Percentiles rank a stretch among this genome's conserved stretches.
These are phyloP conservation scores for Pholiota conissans DNA, from an alignment of 768 basidiomycete species.

Conservation along the genomic window DNA sequence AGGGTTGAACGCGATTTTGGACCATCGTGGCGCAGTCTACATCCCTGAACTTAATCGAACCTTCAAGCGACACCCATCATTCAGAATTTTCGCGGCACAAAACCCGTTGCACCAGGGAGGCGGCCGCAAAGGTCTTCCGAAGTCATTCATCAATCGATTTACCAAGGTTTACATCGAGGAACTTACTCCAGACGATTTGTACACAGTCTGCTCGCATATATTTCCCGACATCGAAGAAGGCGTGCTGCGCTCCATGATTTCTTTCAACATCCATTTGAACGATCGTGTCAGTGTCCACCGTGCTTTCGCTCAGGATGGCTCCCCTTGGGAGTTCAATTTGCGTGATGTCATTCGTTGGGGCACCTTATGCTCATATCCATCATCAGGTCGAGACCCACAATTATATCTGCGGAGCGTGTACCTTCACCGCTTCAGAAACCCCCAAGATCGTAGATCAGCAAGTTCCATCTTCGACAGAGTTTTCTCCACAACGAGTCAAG, in stretches of 20 bases:
- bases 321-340: slow-evolving; percentile 98
- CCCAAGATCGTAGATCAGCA: slow-evolving; percentile 61
- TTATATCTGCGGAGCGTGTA: slow-evolving; percentile 75
- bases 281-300: slow-evolving; percentile 63
- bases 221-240: slow-evolving; percentile 60
- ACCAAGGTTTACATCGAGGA: slow-evolving; percentile 96
- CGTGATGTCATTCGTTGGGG: slow-evolving; percentile 94
- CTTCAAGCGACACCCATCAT: slow-evolving; percentile 87
- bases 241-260: slow-evolving; percentile 72
- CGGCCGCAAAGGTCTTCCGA: slow-evolving; percentile 94
- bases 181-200: slow-evolving; percentile 73
- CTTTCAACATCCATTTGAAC: slow-evolving; percentile 73
- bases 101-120: slow-evolving; percentile 96
- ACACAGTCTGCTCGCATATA: slow-evolving; percentile 72
- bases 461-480: slow-evolving; percentile 51
- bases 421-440: slow-evolving; percentile 80
- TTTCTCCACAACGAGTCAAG: slow-evolving; percentile 35
- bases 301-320: slow-evolving; percentile 74
- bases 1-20: slow-evolving; percentile 93
- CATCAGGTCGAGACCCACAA: slow-evolving; percentile 45
- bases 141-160: slow-evolving; percentile 96
- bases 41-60: slow-evolving; percentile 92
- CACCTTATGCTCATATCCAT: slow-evolving; percentile 42
- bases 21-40: slow-evolving; percentile 93
- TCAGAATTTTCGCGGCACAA: slow-evolving; percentile 97